Conservation (phyloP, 2,329 filamentous ascomycete genomes). For the Calycina herbarum region DNA sequence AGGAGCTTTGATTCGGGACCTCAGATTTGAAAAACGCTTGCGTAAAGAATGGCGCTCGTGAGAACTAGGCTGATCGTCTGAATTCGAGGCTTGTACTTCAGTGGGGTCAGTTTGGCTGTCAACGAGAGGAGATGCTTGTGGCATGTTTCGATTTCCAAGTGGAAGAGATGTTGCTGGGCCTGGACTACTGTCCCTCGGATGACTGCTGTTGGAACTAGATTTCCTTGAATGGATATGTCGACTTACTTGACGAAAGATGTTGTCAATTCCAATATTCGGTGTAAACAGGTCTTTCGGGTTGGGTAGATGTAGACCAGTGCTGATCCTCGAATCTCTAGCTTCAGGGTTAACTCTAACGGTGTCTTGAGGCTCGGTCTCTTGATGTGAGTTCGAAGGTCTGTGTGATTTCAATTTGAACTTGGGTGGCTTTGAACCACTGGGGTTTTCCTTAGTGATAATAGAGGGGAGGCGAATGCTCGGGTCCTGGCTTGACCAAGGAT, state of each 20-base stretch:
- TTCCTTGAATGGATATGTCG: conserved; percentile 32
- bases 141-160: background rate
- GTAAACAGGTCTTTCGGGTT: conserved; percentile 37
- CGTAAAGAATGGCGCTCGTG: conserved; percentile 27
- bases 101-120: conserved; percentile 19
- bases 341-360: conserved; percentile 35
- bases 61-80: conserved; percentile 36
- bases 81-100: conserved; percentile 40
- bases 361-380: conserved; percentile 20
- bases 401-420: conserved; percentile 35
- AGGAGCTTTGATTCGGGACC: conserved; percentile 29
- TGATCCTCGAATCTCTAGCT: conserved; percentile 22
- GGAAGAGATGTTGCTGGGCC: conserved; percentile 7
- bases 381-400: conserved; percentile 30
- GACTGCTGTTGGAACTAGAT: conserved; percentile 26
- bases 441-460: conserved; percentile 11
- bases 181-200: conserved; percentile 12
- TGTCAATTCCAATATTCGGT: conserved; percentile 30
- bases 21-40: conserved; percentile 33
- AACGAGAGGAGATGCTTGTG: conserved; percentile 12
- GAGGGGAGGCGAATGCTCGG: conserved; percentile 15
- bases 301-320: conserved; percentile 31
- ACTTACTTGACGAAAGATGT: conserved; percentile 35
- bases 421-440: conserved; percentile 20
- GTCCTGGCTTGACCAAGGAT: conserved; percentile 26